Evolutionary conservation across 2,329 filamentous ascomycete genomes (phyloP).

Genomic region (Penicillium sp.): DNA sequence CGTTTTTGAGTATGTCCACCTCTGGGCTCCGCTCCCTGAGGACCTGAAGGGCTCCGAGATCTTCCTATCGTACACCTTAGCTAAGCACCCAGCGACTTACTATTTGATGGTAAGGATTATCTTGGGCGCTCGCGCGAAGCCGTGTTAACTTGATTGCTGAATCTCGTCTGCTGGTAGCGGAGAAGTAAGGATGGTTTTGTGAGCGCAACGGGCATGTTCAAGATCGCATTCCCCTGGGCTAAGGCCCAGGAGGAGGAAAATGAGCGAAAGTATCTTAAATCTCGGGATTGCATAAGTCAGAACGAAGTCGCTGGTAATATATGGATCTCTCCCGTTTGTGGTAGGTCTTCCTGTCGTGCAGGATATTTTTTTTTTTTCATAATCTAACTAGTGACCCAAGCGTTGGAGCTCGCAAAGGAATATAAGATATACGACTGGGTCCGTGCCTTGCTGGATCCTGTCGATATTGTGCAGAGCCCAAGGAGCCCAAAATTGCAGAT

Average conservation of each 20-base stretch:
- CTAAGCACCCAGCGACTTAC: slow-evolving; percentile 77
- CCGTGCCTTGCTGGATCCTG: slow-evolving; percentile 81
- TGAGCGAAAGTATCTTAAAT: slow-evolving; percentile 76
- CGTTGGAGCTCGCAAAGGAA: slow-evolving; percentile 79
- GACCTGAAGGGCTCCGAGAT: slow-evolving; percentile 86
- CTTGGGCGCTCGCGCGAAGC: background rate
- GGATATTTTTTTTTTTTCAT: too few species aligned
- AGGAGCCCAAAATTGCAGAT: slow-evolving; percentile 48
- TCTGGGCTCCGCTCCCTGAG: slow-evolving; percentile 88
- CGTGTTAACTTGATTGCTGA: background rate
- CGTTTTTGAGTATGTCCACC: slow-evolving; percentile 92
- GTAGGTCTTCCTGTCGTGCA: slow-evolving; percentile 41
- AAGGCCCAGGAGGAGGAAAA: slow-evolving; percentile 58
- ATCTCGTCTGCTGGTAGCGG: slow-evolving; percentile 43
- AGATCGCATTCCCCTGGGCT: slow-evolving; percentile 67
- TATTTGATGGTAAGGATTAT: slow-evolving; percentile 74
- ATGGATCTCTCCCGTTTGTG: slow-evolving; percentile 81
- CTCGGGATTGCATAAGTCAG: slow-evolving; percentile 73
- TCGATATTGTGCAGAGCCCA: slow-evolving; percentile 67
- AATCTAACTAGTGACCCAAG: slow-evolving; percentile 49
- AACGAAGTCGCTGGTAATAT: slow-evolving; percentile 97
- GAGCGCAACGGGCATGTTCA: slow-evolving; percentile 70
- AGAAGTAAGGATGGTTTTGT: slow-evolving; percentile 66
- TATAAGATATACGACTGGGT: slow-evolving; percentile 88
- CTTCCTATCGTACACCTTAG: slow-evolving; percentile 70